A percentile compares a stretch with the other conserved stretches of the same genome.
Evolutionary conservation across 441 rosid species (phyloP).

Genomic region (Pelargonium australe): DNA sequence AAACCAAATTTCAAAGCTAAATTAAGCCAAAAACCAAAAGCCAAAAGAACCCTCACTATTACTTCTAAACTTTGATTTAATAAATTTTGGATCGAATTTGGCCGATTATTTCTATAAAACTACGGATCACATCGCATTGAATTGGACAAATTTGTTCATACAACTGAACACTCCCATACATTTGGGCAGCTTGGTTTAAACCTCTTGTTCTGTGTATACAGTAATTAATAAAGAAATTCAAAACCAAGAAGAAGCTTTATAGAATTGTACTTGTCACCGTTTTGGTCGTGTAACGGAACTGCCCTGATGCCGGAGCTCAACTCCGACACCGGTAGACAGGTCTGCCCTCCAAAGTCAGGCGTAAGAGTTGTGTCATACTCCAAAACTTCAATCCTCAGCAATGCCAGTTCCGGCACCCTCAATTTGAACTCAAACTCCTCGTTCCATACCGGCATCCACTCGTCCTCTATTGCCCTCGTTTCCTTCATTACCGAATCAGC

Average conservation of each 20-base stretch:
- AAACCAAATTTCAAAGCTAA: too few species aligned
- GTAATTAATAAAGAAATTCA: neutral
- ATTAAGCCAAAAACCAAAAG: too few species aligned
- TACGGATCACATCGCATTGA: too few species aligned
- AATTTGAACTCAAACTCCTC: conserved; percentile 51
- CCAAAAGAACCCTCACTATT: too few species aligned
- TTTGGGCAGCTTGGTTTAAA: too few species aligned
- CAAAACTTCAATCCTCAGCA: conserved; percentile 45
- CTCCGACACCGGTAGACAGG: conserved; percentile 63
- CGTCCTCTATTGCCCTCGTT: conserved; percentile 39
- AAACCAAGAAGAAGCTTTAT: neutral
- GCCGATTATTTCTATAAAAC: too few species aligned
- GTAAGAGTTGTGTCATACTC: conserved; percentile 47
- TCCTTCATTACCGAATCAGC: conserved; percentile 28
- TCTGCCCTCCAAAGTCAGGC: conserved; percentile 73
- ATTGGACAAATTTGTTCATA: too few species aligned
- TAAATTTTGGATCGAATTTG: too few species aligned
- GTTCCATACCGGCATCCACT: conserved; percentile 74
- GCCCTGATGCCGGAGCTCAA: conserved; percentile 57
- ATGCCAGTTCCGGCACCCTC: conserved; percentile 56
- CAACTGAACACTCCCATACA: too few species aligned
- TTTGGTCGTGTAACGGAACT: conserved; percentile 43
- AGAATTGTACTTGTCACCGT: conserved; percentile 6
- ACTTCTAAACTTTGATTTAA: too few species aligned
- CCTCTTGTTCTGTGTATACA: too few species aligned